Base-by-base conservation (phyloP, 139 green algal genomes). In the Chlorella sp. region DNA sequence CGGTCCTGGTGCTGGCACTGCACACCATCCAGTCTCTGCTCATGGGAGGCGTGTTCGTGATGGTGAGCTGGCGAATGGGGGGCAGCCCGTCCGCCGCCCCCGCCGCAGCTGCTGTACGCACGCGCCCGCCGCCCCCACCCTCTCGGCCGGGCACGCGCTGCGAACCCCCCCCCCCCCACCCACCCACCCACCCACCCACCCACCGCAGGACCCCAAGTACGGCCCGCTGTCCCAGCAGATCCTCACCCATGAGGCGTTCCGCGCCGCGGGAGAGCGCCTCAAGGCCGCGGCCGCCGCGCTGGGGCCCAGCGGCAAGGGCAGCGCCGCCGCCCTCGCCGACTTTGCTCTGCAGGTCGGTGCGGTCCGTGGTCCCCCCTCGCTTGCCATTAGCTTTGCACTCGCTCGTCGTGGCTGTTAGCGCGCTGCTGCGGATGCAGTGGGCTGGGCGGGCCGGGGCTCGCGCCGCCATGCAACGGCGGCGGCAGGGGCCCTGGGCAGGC, bases 141-240 rank as follows among this genome's bases (percentile, higher is more conserved):
- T n/a, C n/a, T n/a, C n/a, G n/a, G n/a, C n/a, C n/a, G n/a, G n/a
- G n/a, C n/a, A n/a, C n/a, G n/a, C n/a, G n/a, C n/a, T n/a, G n/a
- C n/a, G n/a, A n/a, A n/a, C n/a, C n/a, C n/a, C n/a, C n/a, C n/a
- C n/a, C n/a, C n/a, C n/a, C n/a, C n/a, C n/a, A n/a, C n/a, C n/a
- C n/a, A n/a, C n/a, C n/a, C n/a, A n/a, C n/a, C n/a, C n/a, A n/a
- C n/a, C n/a, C n/a, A n/a, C n/a, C n/a, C n/a, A n/a, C n/a, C n/a
- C n/a, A n/a, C 60, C 19, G 60, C 60, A 67, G 45, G 83, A 88
- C 73, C 69, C 74, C 69, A 88, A 88, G 82, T 88, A 85, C 77
- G 83, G 83, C 27, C 83, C 83, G n/a, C 50, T 82, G 2, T 64
- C 50, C 42, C 50, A 68, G 51, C 71, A 77, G 41, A 66, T 66